Percentiles rank a stretch among this genome's conserved stretches.
Conservation (phyloP, 345 rosid species). For the Melaleuca quinquenervia region DNA sequence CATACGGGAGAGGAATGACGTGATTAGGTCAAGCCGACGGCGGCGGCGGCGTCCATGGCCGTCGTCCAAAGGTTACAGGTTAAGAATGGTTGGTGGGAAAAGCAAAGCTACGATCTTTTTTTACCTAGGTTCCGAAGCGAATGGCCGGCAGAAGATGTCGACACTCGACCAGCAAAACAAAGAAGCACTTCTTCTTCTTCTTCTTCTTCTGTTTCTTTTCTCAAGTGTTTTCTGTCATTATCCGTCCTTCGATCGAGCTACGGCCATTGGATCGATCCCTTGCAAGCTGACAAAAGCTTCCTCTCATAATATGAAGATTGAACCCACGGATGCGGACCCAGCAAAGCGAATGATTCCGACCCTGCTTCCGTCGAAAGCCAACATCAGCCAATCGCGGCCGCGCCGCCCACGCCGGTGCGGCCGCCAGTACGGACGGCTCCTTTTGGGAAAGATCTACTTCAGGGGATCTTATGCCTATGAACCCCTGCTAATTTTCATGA, state of each 20-base stretch:
- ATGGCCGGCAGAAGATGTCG: not conserved
- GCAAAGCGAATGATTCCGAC: not conserved
- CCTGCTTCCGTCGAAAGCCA: not conserved
- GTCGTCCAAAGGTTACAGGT: not conserved
- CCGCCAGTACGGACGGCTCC: not conserved
- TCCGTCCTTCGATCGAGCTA: not conserved
- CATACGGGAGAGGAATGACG: not conserved
- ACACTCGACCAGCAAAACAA: not conserved
- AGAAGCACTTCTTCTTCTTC: not conserved
- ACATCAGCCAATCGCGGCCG: not conserved
- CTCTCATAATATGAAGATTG: not conserved
- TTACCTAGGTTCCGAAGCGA: not conserved
- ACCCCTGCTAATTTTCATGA: not conserved
- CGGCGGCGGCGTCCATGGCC: not conserved
- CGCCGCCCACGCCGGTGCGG: not conserved
- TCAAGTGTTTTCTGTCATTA: not conserved
- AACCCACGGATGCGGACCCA: not conserved
- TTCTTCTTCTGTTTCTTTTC: not conserved
- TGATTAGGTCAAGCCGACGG: not conserved
- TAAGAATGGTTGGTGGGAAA: not conserved
- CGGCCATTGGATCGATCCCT: not conserved
- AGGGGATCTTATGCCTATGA: not conserved
- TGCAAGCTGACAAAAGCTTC: not conserved
- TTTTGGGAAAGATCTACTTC: not conserved
- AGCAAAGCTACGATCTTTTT: not conserved